Evolutionary conservation across 768 basidiomycete genomes (phyloP).

Genomic region (Lactarius sp.): DNA sequence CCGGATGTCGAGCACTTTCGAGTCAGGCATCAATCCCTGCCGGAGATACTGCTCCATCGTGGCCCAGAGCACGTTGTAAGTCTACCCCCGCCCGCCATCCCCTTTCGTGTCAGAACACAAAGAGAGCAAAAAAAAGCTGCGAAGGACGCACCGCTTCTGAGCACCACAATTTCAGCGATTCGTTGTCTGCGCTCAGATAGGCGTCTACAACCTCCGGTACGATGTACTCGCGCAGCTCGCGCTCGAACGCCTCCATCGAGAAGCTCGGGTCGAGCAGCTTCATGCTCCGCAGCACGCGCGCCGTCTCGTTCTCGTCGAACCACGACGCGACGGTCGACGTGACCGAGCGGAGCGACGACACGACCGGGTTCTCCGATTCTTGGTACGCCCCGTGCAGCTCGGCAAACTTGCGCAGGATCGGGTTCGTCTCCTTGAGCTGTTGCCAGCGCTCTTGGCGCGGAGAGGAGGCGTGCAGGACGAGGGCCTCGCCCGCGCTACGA

Average conservation of each 20-base stretch:
- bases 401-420: slow-evolving; percentile 57
- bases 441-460: slow-evolving; percentile 79
- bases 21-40: slow-evolving; percentile 88
- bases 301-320: slow-evolving; percentile 98
- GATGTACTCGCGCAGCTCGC: slow-evolving; percentile 93
- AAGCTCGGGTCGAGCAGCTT: slow-evolving; percentile 85
- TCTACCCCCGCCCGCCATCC: slow-evolving; percentile 41
- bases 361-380: slow-evolving; percentile 89
- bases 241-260: slow-evolving; percentile 78
- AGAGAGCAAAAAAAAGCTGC: background rate
- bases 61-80: slow-evolving; percentile 97
- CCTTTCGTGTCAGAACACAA: background rate
- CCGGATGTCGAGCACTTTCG: slow-evolving; percentile 93
- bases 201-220: slow-evolving; percentile 97
- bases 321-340: slow-evolving; percentile 82
- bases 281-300: slow-evolving; percentile 88
- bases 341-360: slow-evolving; percentile 74
- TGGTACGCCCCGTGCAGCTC: slow-evolving; percentile 69
- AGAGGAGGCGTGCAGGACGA: slow-evolving; percentile 82
- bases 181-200: slow-evolving; percentile 85
- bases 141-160: slow-evolving; percentile 77
- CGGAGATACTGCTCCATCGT: slow-evolving; percentile 92
- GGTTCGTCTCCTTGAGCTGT: slow-evolving; percentile 70
- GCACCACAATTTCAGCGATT: slow-evolving; percentile 85
- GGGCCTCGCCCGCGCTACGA: slow-evolving; percentile 73